Conservation (phyloP, 768 basidiomycete species). For the Agaricus sinodeliciosus region DNA sequence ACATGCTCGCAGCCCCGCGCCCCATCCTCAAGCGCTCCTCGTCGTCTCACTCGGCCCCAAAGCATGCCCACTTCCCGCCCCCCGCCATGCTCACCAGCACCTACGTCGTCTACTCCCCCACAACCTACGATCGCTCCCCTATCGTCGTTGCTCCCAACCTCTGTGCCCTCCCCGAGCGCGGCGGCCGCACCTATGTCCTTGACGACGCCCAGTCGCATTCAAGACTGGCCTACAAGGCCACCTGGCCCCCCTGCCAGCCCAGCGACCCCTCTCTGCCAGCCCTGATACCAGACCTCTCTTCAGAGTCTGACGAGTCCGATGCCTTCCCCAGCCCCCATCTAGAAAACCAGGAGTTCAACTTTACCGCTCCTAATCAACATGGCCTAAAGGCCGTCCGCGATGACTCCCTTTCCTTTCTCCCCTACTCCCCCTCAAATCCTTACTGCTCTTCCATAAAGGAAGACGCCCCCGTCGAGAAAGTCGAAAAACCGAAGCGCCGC, state of each 20-base stretch:
- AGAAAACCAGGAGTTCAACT: slow-evolving; percentile 17
- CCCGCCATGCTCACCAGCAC: slow-evolving; percentile 45
- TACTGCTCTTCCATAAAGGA: slow-evolving; percentile 12
- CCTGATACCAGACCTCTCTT: slow-evolving; percentile 59
- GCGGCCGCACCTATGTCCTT: slow-evolving; percentile 60
- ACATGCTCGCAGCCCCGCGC: slow-evolving; percentile 31
- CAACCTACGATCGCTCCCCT: slow-evolving; percentile 74
- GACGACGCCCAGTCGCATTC: slow-evolving; percentile 45
- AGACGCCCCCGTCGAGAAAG: slow-evolving; percentile 10
- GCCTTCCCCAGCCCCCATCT: slow-evolving; percentile 33
- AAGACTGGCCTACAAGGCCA: slow-evolving; percentile 10
- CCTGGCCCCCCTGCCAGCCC: slow-evolving; percentile 4
- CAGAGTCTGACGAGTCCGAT: slow-evolving; percentile 63
- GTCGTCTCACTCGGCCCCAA: slow-evolving; percentile 17
- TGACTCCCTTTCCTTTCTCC: slow-evolving; percentile 29
- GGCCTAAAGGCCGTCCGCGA: slow-evolving; percentile 6
- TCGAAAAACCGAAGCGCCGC: slow-evolving; percentile 17
- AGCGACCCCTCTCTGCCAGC: slow-evolving; percentile 25
- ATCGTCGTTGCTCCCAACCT: slow-evolving; percentile 67
- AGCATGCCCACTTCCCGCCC: slow-evolving; percentile 42
- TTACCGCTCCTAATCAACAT: slow-evolving; percentile 8
- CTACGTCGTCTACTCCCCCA: slow-evolving; percentile 46
- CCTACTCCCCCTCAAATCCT: slow-evolving; percentile 25
- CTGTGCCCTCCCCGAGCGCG: slow-evolving; percentile 74
- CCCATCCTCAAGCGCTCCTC: slow-evolving; percentile 53